A percentile compares a stretch with the other conserved stretches of the same genome.
phyloP scores from a whole-genome alignment of 2,329 filamentous ascomycete species.

The Rutstroemia sp. region DNA sequence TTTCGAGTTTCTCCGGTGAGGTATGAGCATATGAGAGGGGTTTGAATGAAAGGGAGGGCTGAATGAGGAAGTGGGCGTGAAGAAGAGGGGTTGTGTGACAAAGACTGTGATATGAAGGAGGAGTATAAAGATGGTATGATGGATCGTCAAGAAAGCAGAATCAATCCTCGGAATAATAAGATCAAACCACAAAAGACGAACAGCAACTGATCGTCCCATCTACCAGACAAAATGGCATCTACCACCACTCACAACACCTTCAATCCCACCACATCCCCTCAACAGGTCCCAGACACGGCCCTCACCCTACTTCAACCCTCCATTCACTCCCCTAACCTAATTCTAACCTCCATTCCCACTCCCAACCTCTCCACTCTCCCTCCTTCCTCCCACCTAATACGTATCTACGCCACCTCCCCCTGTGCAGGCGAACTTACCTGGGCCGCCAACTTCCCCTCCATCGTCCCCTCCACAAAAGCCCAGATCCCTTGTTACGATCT shows the following conservation, averaged over 20 bases:
- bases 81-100: too few relatives aligned
- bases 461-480: not conserved
- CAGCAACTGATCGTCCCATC: not conserved
- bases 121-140: too few relatives aligned
- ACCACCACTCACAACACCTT: not conserved
- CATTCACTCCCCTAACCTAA: not conserved
- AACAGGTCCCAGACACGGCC: not conserved
- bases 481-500: constrained; percentile 3
- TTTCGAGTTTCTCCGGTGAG: too few relatives aligned
- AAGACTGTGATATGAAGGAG: too few relatives aligned
- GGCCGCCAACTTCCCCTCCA: not conserved
- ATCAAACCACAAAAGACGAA: not conserved
- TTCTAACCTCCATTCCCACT: not conserved
- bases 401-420: not conserved
- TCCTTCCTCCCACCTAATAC: constrained; percentile 1
- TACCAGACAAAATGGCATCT: too few relatives aligned
- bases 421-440: constrained; percentile 1
- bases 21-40: too few relatives aligned
- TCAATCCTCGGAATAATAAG: too few relatives aligned
- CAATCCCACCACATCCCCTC: not conserved
- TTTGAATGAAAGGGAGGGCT: too few relatives aligned
- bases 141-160: too few relatives aligned
- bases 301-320: constrained; percentile 2
- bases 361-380: not conserved
- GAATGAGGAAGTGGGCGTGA: too few relatives aligned